Evolutionary conservation across 2,329 filamentous ascomycete genomes (phyloP).

Genomic region (Ophiostoma sp.): DNA sequence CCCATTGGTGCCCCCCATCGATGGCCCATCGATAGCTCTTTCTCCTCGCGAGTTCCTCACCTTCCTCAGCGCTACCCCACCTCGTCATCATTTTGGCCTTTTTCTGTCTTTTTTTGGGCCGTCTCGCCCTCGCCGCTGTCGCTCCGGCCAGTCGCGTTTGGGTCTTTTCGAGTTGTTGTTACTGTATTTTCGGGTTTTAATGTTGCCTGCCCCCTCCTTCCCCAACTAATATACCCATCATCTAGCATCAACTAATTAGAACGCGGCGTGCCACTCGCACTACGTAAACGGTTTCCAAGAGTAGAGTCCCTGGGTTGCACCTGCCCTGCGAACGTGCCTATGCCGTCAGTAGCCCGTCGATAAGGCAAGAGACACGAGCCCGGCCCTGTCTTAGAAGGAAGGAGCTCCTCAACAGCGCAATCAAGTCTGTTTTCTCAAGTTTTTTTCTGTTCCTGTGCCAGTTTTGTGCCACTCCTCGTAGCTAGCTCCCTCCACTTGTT

Average conservation of each 20-base stretch:
- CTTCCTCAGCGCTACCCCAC: background rate
- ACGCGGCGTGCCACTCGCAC: slow-evolving; percentile 4
- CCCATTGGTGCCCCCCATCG: background rate
- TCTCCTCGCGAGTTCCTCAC: background rate
- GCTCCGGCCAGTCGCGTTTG: slow-evolving; percentile 4
- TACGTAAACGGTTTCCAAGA: slow-evolving; percentile 1
- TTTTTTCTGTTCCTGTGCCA: slow-evolving; percentile 12
- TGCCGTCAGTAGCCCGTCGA: slow-evolving; percentile 21
- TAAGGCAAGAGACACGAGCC: background rate
- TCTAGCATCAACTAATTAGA: background rate
- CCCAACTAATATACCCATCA: background rate
- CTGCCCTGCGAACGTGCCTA: background rate
- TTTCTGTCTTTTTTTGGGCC: background rate
- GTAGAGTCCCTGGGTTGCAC: background rate
- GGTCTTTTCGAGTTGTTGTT: background rate
- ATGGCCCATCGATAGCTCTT: background rate
- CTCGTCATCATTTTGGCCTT: too few species aligned
- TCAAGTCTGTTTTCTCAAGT: background rate
- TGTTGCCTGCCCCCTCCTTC: background rate
- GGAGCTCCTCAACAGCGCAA: background rate
- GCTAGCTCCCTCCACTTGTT: background rate
- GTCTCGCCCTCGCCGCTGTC: slow-evolving; percentile 16
- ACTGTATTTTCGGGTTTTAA: background rate
- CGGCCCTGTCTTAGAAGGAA: background rate
- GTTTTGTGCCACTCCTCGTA: background rate